These are phyloP conservation scores for Gossypium longicalyx DNA, from an alignment of 345 rosid species.

Conservation along the genomic window DNA sequence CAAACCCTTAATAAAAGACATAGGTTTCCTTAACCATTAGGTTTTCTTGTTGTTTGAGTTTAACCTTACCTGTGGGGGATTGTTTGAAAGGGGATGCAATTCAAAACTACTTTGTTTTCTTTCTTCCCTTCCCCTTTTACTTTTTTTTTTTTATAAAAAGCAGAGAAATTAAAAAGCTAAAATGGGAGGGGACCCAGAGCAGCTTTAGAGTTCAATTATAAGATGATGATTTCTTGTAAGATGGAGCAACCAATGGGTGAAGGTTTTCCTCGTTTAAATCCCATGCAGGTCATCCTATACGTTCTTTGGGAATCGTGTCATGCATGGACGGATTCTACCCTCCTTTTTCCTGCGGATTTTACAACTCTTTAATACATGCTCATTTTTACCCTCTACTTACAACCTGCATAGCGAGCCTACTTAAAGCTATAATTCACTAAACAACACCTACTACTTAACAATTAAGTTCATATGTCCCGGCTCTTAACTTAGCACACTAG, in stretches of 20 bases:
- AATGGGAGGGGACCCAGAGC: constrained; percentile 26
- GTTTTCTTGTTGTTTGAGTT: not conserved
- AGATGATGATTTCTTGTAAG: constrained; percentile 76
- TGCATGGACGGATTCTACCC: constrained; percentile 8
- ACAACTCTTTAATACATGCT: too few relatives aligned
- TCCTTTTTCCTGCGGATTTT: not conserved
- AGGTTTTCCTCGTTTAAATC: constrained; percentile 16
- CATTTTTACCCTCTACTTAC: not conserved
- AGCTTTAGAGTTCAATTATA: constrained; percentile 54
- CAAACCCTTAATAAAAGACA: too few relatives aligned
- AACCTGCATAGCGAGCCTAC: not conserved
- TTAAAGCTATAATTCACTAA: not conserved
- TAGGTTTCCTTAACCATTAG: not conserved
- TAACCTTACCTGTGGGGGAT: constrained; percentile 6
- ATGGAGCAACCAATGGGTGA: constrained; percentile 32
- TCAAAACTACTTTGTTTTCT: constrained; percentile 31
- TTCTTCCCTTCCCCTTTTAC: not conserved
- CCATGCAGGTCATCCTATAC: constrained; percentile 59
- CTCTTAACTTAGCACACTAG: too few relatives aligned
- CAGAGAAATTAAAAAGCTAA: constrained; percentile 24
- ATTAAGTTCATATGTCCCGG: not conserved
- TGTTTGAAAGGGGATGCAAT: constrained; percentile 19
- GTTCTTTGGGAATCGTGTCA: constrained; percentile 7
- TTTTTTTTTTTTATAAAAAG: constrained; percentile 15
- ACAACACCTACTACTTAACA: not conserved